Conservation (phyloP, 2,329 filamentous ascomycete genomes). For the Aspergillus hortae region DNA sequence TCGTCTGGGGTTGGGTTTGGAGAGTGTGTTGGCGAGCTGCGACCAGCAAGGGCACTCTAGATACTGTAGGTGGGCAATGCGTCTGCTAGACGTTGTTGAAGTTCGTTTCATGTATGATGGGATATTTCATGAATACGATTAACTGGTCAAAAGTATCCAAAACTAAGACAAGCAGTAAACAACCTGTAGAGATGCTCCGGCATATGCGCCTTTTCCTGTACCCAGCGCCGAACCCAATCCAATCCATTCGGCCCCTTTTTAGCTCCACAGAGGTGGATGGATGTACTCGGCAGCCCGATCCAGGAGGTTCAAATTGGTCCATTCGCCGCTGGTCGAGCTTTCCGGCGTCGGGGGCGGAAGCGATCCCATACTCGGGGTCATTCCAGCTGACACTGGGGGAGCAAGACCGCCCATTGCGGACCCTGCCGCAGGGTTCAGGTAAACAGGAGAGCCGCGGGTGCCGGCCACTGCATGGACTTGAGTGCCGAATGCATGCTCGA, state of each 20-base stretch:
- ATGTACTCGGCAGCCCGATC: conserved; percentile 48
- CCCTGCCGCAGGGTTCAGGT: conserved; percentile 15
- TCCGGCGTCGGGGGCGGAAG: conserved; percentile 46
- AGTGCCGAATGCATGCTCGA: conserved; percentile 38
- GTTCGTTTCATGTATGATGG: neutral
- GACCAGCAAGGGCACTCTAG: neutral
- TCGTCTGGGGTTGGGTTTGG: conserved; percentile 28
- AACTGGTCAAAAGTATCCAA: neutral
- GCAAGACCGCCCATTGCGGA: conserved; percentile 13
- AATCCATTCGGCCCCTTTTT: neutral
- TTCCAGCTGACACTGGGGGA: conserved; percentile 18
- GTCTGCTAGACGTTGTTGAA: neutral
- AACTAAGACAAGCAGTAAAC: neutral
- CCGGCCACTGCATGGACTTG: conserved; percentile 13
- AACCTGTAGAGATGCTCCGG: neutral
- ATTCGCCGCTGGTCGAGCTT: conserved; percentile 45
- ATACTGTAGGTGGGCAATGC: neutral
- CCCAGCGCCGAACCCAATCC: neutral
- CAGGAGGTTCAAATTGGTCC: conserved; percentile 44
- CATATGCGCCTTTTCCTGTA: neutral
- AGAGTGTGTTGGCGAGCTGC: conserved; percentile 23
- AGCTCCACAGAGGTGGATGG: conserved; percentile 45
- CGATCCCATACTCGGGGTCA: conserved; percentile 35
- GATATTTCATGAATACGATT: neutral
- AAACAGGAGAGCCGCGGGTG: conserved; percentile 15